Evolutionary conservation across 257 asterid genomes (phyloP).

Genomic region (Nicotiana knightiana): DNA sequence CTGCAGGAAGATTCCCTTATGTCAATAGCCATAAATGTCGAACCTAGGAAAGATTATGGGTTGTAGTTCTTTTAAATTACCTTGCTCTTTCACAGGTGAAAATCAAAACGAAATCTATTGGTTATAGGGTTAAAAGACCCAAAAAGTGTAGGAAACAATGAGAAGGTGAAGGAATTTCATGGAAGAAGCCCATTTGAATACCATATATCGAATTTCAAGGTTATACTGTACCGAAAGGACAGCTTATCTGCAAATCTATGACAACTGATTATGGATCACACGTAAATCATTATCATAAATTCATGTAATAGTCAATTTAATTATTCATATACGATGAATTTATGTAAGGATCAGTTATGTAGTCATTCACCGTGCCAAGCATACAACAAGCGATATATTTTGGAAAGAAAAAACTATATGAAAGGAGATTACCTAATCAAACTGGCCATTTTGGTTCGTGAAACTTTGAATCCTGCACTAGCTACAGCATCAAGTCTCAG

Average conservation of each 20-base stretch:
- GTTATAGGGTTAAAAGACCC: neutral
- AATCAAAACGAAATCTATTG: neutral
- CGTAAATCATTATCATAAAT: neutral
- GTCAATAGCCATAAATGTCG: neutral
- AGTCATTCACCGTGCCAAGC: neutral
- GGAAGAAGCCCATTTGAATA: neutral
- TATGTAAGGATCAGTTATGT: neutral
- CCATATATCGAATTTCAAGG: neutral
- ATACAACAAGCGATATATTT: neutral
- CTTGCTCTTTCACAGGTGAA: neutral
- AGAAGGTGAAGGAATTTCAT: neutral
- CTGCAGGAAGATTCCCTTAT: neutral
- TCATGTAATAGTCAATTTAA: neutral
- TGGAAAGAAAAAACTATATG: neutral
- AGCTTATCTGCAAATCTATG: neutral
- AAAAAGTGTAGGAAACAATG: neutral
- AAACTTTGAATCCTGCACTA: conserved; percentile 92
- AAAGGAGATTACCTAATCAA: conserved; percentile 51
- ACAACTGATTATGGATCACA: neutral
- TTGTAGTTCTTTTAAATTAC: neutral
- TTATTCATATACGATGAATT: neutral
- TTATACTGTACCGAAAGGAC: neutral
- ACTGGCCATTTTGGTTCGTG: conserved; percentile 88
- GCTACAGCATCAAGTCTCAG: conserved; percentile 83
- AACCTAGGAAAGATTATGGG: neutral